Evolutionary conservation across 2,329 filamentous ascomycete genomes (phyloP).

Genomic region (Colletotrichum sp.): DNA sequence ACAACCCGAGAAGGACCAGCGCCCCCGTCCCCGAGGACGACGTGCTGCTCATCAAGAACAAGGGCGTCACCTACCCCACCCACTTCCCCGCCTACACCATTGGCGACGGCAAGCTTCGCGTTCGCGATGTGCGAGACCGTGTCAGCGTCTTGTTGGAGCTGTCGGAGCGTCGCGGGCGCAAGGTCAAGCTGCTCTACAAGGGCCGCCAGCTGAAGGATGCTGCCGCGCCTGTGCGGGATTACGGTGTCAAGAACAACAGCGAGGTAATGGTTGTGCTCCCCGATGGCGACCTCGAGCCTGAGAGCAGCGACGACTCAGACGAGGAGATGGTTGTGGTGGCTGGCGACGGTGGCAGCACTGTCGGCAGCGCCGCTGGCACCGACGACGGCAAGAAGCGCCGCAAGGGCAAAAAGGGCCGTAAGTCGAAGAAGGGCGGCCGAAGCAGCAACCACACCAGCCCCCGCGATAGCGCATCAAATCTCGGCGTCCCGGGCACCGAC

Average conservation of each 20-base stretch:
- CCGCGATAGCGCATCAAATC: slow-evolving; percentile 46
- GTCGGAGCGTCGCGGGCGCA: slow-evolving; percentile 52
- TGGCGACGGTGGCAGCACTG: slow-evolving; percentile 40
- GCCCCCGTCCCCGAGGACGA: slow-evolving; percentile 64
- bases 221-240: slow-evolving; percentile 60
- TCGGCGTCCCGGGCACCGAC: slow-evolving; percentile 34
- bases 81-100: slow-evolving; percentile 80
- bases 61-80: slow-evolving; percentile 68
- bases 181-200: slow-evolving; percentile 76
- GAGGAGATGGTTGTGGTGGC: slow-evolving; percentile 51
- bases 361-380: slow-evolving; percentile 26
- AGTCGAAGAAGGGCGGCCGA: slow-evolving; percentile 32
- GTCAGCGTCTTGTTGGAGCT: slow-evolving; percentile 70
- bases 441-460: slow-evolving; percentile 43
- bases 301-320: slow-evolving; percentile 41
- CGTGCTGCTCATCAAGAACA: slow-evolving; percentile 72
- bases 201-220: slow-evolving; percentile 73
- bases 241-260: slow-evolving; percentile 65
- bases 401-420: slow-evolving; percentile 36
- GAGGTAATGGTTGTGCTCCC: slow-evolving; percentile 59
- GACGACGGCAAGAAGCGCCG: slow-evolving; percentile 39
- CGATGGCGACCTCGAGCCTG: slow-evolving; percentile 45
- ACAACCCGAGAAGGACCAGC: slow-evolving; percentile 41
- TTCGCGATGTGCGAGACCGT: slow-evolving; percentile 71
- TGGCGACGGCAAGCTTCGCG: slow-evolving; percentile 72